A percentile compares a stretch with the other conserved stretches of the same genome.
Evolutionary conservation across 2,329 filamentous ascomycete genomes (phyloP).

Genomic region (Colletotrichum cereale): DNA sequence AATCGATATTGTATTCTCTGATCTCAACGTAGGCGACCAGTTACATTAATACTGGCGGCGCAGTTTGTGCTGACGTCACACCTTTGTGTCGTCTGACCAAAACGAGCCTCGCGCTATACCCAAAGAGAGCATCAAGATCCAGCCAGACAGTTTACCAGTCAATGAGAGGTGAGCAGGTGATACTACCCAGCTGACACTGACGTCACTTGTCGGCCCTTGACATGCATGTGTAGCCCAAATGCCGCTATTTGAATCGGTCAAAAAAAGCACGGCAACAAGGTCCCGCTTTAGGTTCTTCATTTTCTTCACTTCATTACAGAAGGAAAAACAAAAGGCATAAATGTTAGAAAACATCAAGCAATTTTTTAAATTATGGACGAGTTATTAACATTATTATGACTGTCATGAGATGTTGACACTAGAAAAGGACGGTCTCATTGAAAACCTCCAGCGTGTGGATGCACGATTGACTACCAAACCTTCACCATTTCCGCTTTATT

Average conservation of each 20-base stretch:
- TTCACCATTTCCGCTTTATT: background rate
- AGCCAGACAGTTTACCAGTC: background rate
- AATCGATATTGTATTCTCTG: background rate
- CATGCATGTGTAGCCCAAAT: background rate
- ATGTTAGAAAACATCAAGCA: background rate
- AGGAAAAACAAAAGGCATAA: background rate
- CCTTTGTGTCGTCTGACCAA: slow-evolving; percentile 9
- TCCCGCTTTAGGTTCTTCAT: background rate
- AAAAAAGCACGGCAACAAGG: background rate
- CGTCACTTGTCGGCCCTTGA: background rate
- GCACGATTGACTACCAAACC: background rate
- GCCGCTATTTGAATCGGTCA: background rate
- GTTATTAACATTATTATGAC: background rate
- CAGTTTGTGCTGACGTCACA: slow-evolving; percentile 9
- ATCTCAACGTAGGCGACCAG: background rate
- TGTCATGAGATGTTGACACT: background rate
- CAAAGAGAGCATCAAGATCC: background rate
- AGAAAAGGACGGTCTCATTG: too few relatives aligned
- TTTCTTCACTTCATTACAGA: background rate
- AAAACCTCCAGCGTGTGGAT: background rate
- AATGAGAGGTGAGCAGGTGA: background rate
- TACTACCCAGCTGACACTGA: slow-evolving; percentile 4
- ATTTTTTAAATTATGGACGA: too few relatives aligned
- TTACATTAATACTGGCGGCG: background rate
- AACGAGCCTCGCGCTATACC: slow-evolving; percentile 10